Base-by-base conservation (phyloP, 805 yeast genomes). In the Lachancea dasiensis region DNA sequence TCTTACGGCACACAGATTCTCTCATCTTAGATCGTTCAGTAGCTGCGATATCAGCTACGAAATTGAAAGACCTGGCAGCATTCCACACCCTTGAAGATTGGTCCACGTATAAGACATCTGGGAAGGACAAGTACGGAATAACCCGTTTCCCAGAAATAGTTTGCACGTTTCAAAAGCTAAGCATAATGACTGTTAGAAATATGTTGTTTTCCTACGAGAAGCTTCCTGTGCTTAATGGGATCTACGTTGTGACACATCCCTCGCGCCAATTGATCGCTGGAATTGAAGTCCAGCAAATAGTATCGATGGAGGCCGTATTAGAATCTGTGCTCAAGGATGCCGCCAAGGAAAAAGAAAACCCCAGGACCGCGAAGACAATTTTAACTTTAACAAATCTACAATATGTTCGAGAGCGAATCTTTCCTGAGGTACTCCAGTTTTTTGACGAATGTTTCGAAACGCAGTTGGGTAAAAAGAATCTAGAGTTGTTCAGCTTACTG, bases 301-400 rank as follows among this genome's bases (percentile, higher is more conserved):
- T 65, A 23, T 62, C 70, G 2, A 64, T 68, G 38, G 86, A 73
- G 39, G 58, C 67, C 2, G 64, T 71, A 11, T 43, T 73, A 23
- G 69, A 70, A 43, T 65, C 68, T 21, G 62, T 67, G 8, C 54
- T 67, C 26, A 56, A 63, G 29, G 63, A 62, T 39, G 66, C 69
- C 3, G 65, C 68, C 5, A 62, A 60, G 40, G 69, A 67, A 38
- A 63, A 58, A 31, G 64, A 63, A 24, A 56, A 57, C 16, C 54
- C 61, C 24, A 64, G 65, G 47, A 65, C 72, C 35, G 54, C 68
- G 5, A 73, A 72, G 41, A 63, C 76, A 10, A 59, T 77, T 25
- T 51, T 73, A 26, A 70, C 81, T 0, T 54, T 79, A 29, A 69
- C 78, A 29, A 80, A 79, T 48, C 54, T 81, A 32, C 70, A 68